Percentiles rank a stretch among this genome's conserved stretches.
Evolutionary conservation across 495 filamentous ascomycete species (phyloP).

Genomic region (Aspergillus egyptiacus): DNA sequence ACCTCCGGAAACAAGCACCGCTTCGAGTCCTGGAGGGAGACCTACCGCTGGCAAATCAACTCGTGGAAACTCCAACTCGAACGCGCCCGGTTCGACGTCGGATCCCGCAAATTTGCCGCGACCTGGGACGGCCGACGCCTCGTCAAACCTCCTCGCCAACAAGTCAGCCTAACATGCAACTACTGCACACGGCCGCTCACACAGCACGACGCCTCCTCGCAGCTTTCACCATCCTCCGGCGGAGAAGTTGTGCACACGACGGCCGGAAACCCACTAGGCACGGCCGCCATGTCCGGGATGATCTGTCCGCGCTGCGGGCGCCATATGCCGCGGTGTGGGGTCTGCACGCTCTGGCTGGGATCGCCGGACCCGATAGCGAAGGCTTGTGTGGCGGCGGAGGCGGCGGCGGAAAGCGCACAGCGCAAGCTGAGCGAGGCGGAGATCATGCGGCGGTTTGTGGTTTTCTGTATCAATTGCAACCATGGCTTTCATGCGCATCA

Average conservation of each 20-base stretch:
- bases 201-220: conserved; percentile 38
- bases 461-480: conserved; percentile 82
- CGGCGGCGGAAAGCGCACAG: conserved; percentile 24
- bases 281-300: conserved; percentile 41
- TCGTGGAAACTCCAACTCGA: conserved; percentile 60
- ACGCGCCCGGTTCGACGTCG: conserved; percentile 56
- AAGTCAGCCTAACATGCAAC: conserved; percentile 76
- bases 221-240: conserved; percentile 27
- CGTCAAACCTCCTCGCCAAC: conserved; percentile 60
- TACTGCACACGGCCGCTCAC: conserved; percentile 62
- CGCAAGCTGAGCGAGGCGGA: conserved; percentile 30
- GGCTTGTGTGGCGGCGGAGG: conserved; percentile 48
- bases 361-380: conserved; percentile 62
- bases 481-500: conserved; percentile 89
- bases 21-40: conserved; percentile 72
- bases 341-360: conserved; percentile 83
- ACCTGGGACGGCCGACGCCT: conserved; percentile 57
- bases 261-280: conserved; percentile 32
- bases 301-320: conserved; percentile 81
- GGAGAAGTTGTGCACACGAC: conserved; percentile 35
- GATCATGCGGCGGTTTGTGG: conserved; percentile 50
- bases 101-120: conserved; percentile 54
- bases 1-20: conserved; percentile 49
- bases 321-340: conserved; percentile 81
- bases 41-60: conserved; percentile 78